Evolutionary conservation across 1,284 basidiomycete genomes (phyloP), one percentile per base, ranked within the genome.

Genomic region (Taiwanofungus camphoratus): DNA sequence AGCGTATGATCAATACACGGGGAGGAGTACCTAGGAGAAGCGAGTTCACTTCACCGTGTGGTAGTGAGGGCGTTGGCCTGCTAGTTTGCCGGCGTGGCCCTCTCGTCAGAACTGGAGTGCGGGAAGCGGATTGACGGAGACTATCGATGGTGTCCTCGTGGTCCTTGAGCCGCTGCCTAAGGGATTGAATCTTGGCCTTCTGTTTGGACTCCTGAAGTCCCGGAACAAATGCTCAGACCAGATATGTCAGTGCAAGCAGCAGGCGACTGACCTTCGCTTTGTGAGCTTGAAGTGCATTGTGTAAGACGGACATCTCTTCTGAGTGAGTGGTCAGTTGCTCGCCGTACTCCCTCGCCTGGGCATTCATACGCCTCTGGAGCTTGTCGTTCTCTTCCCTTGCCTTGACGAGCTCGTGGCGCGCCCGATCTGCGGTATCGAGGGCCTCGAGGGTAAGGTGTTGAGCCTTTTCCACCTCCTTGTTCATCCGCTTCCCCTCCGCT

Each of bases 151-250:
- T 35, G 15, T 13, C 41, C 12, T 44, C 40, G 4, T 38, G 24
- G 22, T 32, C 39, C 30, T 27, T 21, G 8, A 45, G 30, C 39
- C 52, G 36, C 29, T 47, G 36, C 29, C 46, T 46, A 19, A 55
- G 39, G 21, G 30, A 36, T 16, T 39, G 42, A n/a, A 58, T 51
- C 23, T 48, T 46, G 3, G 36, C 39, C 36, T 53, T 50, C 43
- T 55, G 51, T 30, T 53, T 53, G 16, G 21, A 21, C 23, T 52
- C 56, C 56, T 58, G 29, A 5, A 34, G 2, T 13, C 4, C 36
- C 13, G n/a, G 5, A 13, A 9, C 27, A 19, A 21, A 32, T 18
- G 20, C 9, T 5, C 11, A 7, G 11, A 7, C 3, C 18, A 36
- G 12, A 4, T 8, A 26, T 16, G 18, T n/a, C n/a, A 18, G 2